Percentiles rank a stretch among this genome's conserved stretches.
Conservation (phyloP, 2,329 filamentous ascomycete genomes). For the Phoma sp. region DNA sequence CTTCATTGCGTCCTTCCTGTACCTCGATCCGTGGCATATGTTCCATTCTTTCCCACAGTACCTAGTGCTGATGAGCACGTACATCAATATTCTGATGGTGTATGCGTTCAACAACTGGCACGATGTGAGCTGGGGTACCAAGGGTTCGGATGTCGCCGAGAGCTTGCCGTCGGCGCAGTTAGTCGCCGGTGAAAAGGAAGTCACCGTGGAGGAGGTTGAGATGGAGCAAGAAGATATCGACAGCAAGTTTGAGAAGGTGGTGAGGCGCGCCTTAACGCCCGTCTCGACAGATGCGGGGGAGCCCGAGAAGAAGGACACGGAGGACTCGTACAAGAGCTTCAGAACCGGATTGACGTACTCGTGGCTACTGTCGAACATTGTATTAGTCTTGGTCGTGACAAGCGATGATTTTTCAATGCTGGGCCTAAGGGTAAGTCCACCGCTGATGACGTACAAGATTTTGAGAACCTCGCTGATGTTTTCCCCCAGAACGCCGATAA, state of each 20-base stretch:
- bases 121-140: conserved; percentile 98
- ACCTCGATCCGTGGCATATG: conserved; percentile 99
- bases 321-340: conserved; percentile 12
- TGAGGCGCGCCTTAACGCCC: conserved; percentile 72
- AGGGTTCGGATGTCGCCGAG: conserved; percentile 91
- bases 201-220: conserved; percentile 84
- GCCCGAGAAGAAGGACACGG: neutral
- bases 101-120: conserved; percentile 99
- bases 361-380: conserved; percentile 21
- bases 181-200: conserved; percentile 57
- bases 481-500: conserved; percentile 7
- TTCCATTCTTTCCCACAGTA: conserved; percentile 93
- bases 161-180: conserved; percentile 81
- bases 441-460: neutral
- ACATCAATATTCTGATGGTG: conserved; percentile 98
- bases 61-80: conserved; percentile 87
- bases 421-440: conserved; percentile 12
- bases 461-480: no score
- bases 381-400: conserved; percentile 14
- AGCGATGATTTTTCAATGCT: conserved; percentile 13
- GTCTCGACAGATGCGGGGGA: neutral
- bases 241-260: conserved; percentile 89
- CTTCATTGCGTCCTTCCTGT: conserved; percentile 75
- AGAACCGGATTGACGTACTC: conserved; percentile 17
- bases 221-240: conserved; percentile 96